Conservation (phyloP, 129 eudicot genomes). For the Chrysanthemum seticuspe region DNA sequence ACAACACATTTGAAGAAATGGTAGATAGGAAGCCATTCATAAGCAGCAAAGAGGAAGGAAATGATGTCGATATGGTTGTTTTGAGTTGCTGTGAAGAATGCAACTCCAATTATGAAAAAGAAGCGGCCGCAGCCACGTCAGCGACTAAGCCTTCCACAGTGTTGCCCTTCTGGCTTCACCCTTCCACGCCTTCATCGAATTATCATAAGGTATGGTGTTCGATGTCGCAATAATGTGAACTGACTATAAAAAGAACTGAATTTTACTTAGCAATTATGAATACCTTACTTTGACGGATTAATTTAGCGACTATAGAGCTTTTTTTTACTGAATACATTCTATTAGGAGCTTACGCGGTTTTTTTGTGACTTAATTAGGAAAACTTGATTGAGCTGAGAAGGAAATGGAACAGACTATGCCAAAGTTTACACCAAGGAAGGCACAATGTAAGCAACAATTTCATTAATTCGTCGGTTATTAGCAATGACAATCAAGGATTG, state of each 20-base stretch:
- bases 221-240: neutral
- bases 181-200: constrained; percentile 31
- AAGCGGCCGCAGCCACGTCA: constrained; percentile 35
- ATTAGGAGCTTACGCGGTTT: neutral
- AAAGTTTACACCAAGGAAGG: constrained; percentile 64
- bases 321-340: neutral
- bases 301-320: no score
- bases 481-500: constrained; percentile 26
- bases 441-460: constrained; percentile 32
- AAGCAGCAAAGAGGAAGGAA: constrained; percentile 52
- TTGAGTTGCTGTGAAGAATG: constrained; percentile 73
- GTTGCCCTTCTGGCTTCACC: constrained; percentile 75
- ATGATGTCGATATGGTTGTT: constrained; percentile 29
- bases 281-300: no score
- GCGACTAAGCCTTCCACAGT: constrained; percentile 29
- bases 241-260: no score
- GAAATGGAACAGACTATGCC: constrained; percentile 78
- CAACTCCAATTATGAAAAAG: constrained; percentile 71
- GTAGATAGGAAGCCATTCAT: constrained; percentile 42
- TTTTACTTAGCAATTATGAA: no score
- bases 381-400: constrained; percentile 57
- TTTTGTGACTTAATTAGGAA: constrained; percentile 41
- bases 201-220: constrained; percentile 44
- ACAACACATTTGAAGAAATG: constrained; percentile 33
- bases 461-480: constrained; percentile 27